A percentile compares a stretch with the other conserved stretches of the same genome.
Evolutionary conservation across 805 yeast genomes (phyloP).

Genomic region (Blastobotrys chiropterorum): DNA sequence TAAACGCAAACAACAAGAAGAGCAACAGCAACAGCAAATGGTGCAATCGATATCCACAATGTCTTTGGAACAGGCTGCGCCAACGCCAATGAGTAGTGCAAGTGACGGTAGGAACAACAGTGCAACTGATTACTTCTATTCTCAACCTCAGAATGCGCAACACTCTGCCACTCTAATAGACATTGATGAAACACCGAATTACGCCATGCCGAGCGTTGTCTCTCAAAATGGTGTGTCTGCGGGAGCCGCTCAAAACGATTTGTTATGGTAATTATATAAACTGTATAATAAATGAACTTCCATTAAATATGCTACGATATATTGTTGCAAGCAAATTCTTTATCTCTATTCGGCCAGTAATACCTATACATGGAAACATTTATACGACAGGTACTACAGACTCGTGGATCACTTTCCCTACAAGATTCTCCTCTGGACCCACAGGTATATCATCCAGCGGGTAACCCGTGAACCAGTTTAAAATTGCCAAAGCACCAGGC

Average conservation of each 20-base stretch:
- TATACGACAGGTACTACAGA: slow-evolving; percentile 6
- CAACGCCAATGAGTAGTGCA: neutral
- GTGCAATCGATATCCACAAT: neutral
- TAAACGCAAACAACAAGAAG: neutral
- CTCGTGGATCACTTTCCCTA: slow-evolving; percentile 7
- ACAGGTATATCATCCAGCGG: slow-evolving; percentile 37
- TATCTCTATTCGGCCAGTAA: too few relatives aligned
- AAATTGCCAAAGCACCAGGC: slow-evolving; percentile 69
- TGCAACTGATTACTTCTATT: neutral
- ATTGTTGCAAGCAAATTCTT: too few relatives aligned
- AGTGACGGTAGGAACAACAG: neutral
- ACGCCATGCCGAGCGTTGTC: slow-evolving; percentile 7
- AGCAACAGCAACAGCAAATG: neutral
- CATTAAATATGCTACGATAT: too few relatives aligned
- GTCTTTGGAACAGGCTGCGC: neutral
- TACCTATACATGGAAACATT: neutral
- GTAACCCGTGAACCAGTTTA: slow-evolving; percentile 55
- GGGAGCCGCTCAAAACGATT: slow-evolving; percentile 10
- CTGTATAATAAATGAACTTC: neutral
- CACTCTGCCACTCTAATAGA: slow-evolving; percentile 5
- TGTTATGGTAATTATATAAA: slow-evolving; percentile 12
- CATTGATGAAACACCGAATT: slow-evolving; percentile 4
- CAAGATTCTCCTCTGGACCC: slow-evolving; percentile 33
- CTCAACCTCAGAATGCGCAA: neutral
- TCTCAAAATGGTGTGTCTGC: slow-evolving; percentile 14